Evolutionary conservation across 768 basidiomycete genomes (phyloP).

Genomic region (Pleurotus djamor): DNA sequence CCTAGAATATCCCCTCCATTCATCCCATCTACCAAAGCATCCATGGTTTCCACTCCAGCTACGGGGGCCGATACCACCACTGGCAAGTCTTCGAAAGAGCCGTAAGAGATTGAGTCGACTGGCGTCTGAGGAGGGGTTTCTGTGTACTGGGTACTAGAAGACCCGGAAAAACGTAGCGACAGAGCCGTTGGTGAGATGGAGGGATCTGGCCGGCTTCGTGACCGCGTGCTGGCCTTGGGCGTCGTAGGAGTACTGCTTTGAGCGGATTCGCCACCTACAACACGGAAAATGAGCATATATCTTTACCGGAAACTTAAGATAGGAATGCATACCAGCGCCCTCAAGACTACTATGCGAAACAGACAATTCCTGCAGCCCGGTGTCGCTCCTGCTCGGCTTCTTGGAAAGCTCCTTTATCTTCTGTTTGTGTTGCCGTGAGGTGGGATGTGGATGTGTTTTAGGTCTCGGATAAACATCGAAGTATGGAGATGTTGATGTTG

Average conservation of each 20-base stretch:
- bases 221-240: conserved; percentile 35
- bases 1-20: conserved; percentile 66
- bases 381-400: conserved; percentile 17
- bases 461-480: conserved; percentile 46
- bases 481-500: conserved; percentile 25
- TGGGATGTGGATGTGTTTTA: conserved; percentile 28
- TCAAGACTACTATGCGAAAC: background rate
- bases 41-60: conserved; percentile 82
- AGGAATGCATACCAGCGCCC: conserved; percentile 11
- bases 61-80: conserved; percentile 76
- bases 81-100: conserved; percentile 49
- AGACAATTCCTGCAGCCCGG: conserved; percentile 4
- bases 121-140: conserved; percentile 78
- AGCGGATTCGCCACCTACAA: conserved; percentile 20
- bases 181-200: conserved; percentile 45
- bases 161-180: conserved; percentile 61
- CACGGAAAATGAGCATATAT: background rate
- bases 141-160: conserved; percentile 62
- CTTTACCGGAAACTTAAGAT: conserved; percentile 38
- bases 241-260: conserved; percentile 19
- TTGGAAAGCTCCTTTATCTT: conserved; percentile 14
- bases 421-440: conserved; percentile 29
- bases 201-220: conserved; percentile 59
- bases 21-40: conserved; percentile 88
- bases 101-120: conserved; percentile 38